These are phyloP conservation scores for Dichotomopilus funicola DNA, from an alignment of 2,329 filamentous ascomycete species.

Conservation along the genomic window DNA sequence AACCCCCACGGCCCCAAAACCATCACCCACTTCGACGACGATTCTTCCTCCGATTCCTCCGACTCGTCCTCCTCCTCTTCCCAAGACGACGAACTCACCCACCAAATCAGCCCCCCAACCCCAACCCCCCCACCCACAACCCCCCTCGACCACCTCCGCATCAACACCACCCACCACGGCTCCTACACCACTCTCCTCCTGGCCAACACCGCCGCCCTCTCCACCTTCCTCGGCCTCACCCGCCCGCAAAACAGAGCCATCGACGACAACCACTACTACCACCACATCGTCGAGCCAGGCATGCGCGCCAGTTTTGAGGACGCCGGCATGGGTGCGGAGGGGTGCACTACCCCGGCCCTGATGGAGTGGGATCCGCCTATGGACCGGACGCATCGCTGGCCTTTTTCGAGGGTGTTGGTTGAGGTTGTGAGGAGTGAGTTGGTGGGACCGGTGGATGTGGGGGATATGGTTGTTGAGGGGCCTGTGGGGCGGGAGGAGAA, in stretches of 20 bases:
- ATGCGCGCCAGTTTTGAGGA: background rate
- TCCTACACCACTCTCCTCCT: slow-evolving; percentile 9
- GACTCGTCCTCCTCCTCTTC: no score
- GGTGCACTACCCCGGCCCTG: background rate
- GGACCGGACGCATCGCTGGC: slow-evolving; percentile 8
- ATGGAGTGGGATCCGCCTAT: slow-evolving; percentile 9
- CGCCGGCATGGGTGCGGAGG: background rate
- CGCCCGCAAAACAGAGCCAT: slow-evolving; percentile 8
- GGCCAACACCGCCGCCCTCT: slow-evolving; percentile 13
- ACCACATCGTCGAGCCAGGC: background rate
- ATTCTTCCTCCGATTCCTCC: background rate
- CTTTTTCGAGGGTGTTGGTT: slow-evolving; percentile 13
- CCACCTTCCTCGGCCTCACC: slow-evolving; percentile 7
- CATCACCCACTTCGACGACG: background rate
- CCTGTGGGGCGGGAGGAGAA: background rate
- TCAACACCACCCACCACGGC: background rate
- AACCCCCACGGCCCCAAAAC: background rate
- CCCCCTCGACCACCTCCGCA: background rate
- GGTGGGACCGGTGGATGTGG: slow-evolving; percentile 16
- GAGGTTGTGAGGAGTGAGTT: slow-evolving; percentile 11
- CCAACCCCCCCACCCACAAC: background rate
- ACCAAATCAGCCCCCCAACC: background rate
- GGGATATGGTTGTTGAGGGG: slow-evolving; percentile 17
- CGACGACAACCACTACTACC: slow-evolving; percentile 11
- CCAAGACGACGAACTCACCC: no score